Evolutionary conservation across 441 rosid species (phyloP).

Genomic region (Populus hybrid): DNA sequence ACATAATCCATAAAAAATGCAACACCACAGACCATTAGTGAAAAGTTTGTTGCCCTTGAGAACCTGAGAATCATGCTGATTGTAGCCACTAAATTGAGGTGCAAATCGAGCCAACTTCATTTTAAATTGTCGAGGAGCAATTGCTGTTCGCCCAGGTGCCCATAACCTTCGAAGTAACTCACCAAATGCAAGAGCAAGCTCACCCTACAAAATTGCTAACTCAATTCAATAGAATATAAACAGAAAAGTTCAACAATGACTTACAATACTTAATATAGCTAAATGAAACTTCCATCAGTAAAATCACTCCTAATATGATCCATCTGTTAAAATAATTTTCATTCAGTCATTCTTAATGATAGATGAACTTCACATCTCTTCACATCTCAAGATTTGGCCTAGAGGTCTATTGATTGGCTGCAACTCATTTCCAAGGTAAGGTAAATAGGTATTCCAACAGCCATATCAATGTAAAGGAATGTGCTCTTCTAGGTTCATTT

Average conservation of each 20-base stretch:
- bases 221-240: slow-evolving; percentile 17
- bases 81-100: too few relatives aligned
- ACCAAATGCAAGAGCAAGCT: slow-evolving; percentile 93
- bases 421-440: background rate
- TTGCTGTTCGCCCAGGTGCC: slow-evolving; percentile 89
- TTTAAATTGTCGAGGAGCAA: too few relatives aligned
- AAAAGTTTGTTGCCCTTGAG: too few relatives aligned
- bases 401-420: background rate
- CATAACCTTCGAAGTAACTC: slow-evolving; percentile 87
- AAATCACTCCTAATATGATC: background rate
- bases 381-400: slow-evolving; percentile 9
- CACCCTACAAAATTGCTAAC: slow-evolving; percentile 54
- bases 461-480: background rate
- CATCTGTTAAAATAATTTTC: background rate
- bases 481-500: background rate
- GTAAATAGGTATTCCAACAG: background rate
- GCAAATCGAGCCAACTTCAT: too few relatives aligned
- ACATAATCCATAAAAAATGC: slow-evolving; percentile 13
- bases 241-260: slow-evolving; percentile 6
- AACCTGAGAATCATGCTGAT: too few relatives aligned
- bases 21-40: too few relatives aligned
- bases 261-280: background rate
- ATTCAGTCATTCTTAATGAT: background rate
- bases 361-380: slow-evolving; percentile 14
- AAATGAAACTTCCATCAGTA: slow-evolving; percentile 3